Evolutionary conservation across 2,329 filamentous ascomycete species (phyloP), one percentile per base, ranked within the genome.

Genomic region (Phialophora verrucosa): DNA sequence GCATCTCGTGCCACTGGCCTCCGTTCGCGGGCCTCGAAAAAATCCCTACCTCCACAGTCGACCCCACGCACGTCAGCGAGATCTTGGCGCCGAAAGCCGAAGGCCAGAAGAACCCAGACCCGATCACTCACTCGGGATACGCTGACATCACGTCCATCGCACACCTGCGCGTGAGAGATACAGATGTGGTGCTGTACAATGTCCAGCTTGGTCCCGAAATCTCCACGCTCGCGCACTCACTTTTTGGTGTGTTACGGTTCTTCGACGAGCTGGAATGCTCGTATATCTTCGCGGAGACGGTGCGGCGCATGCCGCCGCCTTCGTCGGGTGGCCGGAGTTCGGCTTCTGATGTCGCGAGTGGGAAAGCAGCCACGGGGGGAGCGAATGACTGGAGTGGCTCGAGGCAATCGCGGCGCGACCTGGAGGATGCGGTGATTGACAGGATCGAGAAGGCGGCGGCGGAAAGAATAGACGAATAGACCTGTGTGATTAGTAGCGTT

Each of bases 211-310:
- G 94, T 0, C 80, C 79, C 17, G 86, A 90, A 53, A 88, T 88
- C 0, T 86, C 87, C 71, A 86, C 86, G 35, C 93, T 99, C 72
- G 94, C 95, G 1, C 88, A 93, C 72, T 91, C 91, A 0, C 82
- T 99, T 14, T 99, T 99, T 76, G 91, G 92, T 12, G 91, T 92
- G 1, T 81, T 99, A 62, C 85, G 95, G 61, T 91, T 93, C 72
- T 84, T 99, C 69, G 95, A 99, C 77, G 87, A 89, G 73, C 84
- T 88, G 69, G 86, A 88, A 32, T 92, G 92, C 3, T 89, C 95
- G 75, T 83, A 90, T 23, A 97, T 99, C 60, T 91, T 93, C 72
- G 92, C 98, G 11, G 95, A 99, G 77, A 94, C 94, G 2, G 91
- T 97, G 64, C 49, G 11, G 32, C 49, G 14, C 17, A 11, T 23